A percentile compares a stretch with the other conserved stretches of the same genome.
phyloP scores from a whole-genome alignment of 202 grass and related monocot genomes.

The Panicum virgatum region DNA sequence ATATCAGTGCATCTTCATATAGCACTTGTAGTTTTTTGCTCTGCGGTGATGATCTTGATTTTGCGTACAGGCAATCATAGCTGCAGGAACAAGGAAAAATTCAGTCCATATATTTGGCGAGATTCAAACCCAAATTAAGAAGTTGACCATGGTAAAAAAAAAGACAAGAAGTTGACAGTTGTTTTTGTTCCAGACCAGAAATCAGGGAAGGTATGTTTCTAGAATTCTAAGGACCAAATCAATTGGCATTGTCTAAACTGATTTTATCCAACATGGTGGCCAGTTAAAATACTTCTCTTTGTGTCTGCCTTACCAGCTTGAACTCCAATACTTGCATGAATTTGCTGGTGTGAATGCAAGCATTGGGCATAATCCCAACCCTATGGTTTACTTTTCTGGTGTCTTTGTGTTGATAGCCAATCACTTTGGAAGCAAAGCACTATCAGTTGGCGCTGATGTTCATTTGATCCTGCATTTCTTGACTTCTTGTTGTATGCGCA shows the following conservation, averaged over 20 bases:
- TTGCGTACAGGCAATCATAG: slow-evolving; percentile 65
- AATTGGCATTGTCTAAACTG: slow-evolving; percentile 15
- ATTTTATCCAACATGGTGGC: slow-evolving; percentile 5
- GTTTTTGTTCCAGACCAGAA: slow-evolving; percentile 88
- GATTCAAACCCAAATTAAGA: slow-evolving; percentile 76
- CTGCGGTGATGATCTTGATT: slow-evolving; percentile 29
- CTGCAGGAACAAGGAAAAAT: slow-evolving; percentile 69
- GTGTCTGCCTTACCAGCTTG: slow-evolving; percentile 57
- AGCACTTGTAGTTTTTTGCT: not conserved
- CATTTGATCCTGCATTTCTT: slow-evolving; percentile 51
- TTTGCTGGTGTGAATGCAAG: slow-evolving; percentile 73
- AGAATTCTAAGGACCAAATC: not conserved
- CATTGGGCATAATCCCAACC: slow-evolving; percentile 73
- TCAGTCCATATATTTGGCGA: slow-evolving; percentile 74
- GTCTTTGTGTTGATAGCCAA: too few species aligned
- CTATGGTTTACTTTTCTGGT: slow-evolving; percentile 76
- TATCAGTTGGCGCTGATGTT: slow-evolving; percentile 79
- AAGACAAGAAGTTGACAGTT: slow-evolving; percentile 73
- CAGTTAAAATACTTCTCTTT: not conserved
- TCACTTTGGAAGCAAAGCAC: slow-evolving; percentile 59
- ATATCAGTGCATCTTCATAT: not conserved
- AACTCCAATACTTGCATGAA: slow-evolving; percentile 82
- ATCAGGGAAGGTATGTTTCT: slow-evolving; percentile 72
- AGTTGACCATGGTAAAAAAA: too few species aligned
- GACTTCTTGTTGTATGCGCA: too few species aligned